A percentile compares a stretch with the other conserved stretches of the same genome.
These are phyloP conservation scores for Pisolithus microcarpus DNA, from an alignment of 768 basidiomycete genomes.

Conservation along the genomic window DNA sequence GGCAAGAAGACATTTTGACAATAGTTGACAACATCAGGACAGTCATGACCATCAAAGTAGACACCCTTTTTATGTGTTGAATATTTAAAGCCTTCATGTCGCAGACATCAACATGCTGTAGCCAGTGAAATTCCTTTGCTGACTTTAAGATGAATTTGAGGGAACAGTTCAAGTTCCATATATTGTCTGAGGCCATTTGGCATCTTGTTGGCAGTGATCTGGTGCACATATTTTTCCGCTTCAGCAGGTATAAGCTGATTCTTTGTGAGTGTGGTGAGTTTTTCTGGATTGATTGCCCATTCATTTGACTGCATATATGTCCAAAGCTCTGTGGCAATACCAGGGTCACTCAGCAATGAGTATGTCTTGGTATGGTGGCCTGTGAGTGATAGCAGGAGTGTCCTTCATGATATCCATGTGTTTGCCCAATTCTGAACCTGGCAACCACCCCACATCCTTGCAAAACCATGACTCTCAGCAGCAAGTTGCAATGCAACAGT, in stretches of 20 bases:
- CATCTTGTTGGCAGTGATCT: conserved; percentile 1
- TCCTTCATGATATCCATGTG: conserved; percentile 3
- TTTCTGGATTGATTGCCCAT: conserved; percentile 20
- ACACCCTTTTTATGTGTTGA: conserved; percentile 4
- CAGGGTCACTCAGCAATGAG: conserved; percentile 1
- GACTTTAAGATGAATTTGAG: conserved; percentile 5
- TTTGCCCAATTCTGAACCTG: conserved; percentile 20
- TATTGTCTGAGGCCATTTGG: not conserved
- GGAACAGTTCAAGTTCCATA: not conserved
- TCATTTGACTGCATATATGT: no score
- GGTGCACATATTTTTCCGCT: conserved; percentile 20
- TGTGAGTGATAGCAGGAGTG: not conserved
- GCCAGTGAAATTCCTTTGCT: not conserved
- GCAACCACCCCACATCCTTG: conserved; percentile 23
- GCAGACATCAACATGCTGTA: not conserved
- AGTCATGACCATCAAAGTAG: conserved; percentile 18
- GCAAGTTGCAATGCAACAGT: conserved; percentile 17
- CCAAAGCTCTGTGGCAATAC: no score
- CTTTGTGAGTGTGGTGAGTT: not conserved
- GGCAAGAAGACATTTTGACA: conserved; percentile 9
- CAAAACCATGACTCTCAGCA: conserved; percentile 24
- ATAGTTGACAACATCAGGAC: conserved; percentile 10
- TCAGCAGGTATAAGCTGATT: not conserved
- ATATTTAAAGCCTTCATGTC: conserved; percentile 1
- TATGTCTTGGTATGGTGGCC: conserved; percentile 3